phyloP scores from a whole-genome alignment of 169 alveolate species.

The Cryptosporidium bovis region DNA sequence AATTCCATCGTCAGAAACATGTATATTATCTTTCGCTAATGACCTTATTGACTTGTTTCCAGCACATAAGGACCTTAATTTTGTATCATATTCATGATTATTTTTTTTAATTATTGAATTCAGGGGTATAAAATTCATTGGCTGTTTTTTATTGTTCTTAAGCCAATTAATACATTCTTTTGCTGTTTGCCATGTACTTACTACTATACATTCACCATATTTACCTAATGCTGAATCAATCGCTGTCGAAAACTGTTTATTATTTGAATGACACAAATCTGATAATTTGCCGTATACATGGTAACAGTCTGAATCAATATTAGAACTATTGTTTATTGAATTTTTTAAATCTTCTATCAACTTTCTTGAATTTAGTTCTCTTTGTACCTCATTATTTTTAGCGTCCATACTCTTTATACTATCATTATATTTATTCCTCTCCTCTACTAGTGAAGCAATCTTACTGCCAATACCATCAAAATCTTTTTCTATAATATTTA shows the following conservation, averaged over 20 bases:
- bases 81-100: slow-evolving; percentile 19
- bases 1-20: slow-evolving; percentile 58
- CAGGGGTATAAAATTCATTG: slow-evolving; percentile 55
- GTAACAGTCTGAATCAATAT: neutral
- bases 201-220: slow-evolving; percentile 46
- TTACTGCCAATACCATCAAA: slow-evolving; percentile 74
- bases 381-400: slow-evolving; percentile 73
- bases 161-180: slow-evolving; percentile 49
- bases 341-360: slow-evolving; percentile 66
- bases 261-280: slow-evolving; percentile 66
- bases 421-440: slow-evolving; percentile 75
- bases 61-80: slow-evolving; percentile 32
- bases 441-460: slow-evolving; percentile 74
- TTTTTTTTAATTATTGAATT: slow-evolving; percentile 12
- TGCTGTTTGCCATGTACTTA: slow-evolving; percentile 55
- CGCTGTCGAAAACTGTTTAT: slow-evolving; percentile 31
- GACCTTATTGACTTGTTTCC: slow-evolving; percentile 40
- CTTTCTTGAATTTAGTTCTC: slow-evolving; percentile 44
- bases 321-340: neutral
- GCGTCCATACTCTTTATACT: slow-evolving; percentile 76
- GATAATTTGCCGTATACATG: slow-evolving; percentile 50
- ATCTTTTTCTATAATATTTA: slow-evolving; percentile 55
- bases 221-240: slow-evolving; percentile 47
- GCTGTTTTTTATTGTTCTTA: slow-evolving; percentile 19
- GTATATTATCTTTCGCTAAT: slow-evolving; percentile 63